phyloP scores from a whole-genome alignment of 352 stramenopile genomes.

The Phytophthora pluvialis region DNA sequence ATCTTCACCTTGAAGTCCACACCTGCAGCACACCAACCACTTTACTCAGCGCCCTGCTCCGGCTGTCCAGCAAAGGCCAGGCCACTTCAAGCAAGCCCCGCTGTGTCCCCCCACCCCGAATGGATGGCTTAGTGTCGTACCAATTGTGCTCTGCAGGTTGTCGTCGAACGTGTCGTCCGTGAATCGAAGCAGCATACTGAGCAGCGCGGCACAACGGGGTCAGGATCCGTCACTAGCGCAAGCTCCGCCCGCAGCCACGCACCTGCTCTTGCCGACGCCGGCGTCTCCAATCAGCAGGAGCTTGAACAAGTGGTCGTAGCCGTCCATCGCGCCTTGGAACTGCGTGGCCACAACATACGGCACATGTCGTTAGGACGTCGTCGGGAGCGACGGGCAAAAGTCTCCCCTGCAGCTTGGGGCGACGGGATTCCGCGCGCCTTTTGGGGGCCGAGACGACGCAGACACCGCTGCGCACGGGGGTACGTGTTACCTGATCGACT shows the following conservation, averaged over 20 bases:
- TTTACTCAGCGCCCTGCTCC: not conserved
- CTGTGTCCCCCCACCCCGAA: not conserved
- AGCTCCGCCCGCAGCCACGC: not conserved
- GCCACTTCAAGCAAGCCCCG: slow-evolving; percentile 2
- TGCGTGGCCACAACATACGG: slow-evolving; percentile 10
- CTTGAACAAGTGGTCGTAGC: slow-evolving; percentile 99
- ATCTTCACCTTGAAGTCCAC: slow-evolving; percentile 99
- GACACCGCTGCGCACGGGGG: not conserved
- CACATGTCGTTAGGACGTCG: slow-evolving; percentile 23
- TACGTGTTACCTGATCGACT: slow-evolving; percentile 18
- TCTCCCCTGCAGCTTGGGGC: not conserved
- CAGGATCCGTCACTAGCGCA: not conserved
- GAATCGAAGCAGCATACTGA: slow-evolving; percentile 97
- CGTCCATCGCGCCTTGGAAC: slow-evolving; percentile 56
- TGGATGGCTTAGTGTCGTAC: slow-evolving; percentile 43
- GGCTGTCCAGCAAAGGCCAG: not conserved
- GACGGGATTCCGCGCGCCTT: not conserved
- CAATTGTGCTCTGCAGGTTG: slow-evolving; percentile 98
- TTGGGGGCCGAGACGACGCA: not conserved
- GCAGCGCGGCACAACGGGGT: not conserved
- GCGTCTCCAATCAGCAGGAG: slow-evolving; percentile 98
- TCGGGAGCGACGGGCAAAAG: slow-evolving; percentile 5
- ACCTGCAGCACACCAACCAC: slow-evolving; percentile 39
- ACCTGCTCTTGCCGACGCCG: slow-evolving; percentile 97
- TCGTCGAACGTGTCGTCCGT: slow-evolving; percentile 99